A percentile compares a stretch with the other conserved stretches of the same genome.
Evolutionary conservation across 331 rosid genomes (phyloP).

Genomic region (Malus hybrid): DNA sequence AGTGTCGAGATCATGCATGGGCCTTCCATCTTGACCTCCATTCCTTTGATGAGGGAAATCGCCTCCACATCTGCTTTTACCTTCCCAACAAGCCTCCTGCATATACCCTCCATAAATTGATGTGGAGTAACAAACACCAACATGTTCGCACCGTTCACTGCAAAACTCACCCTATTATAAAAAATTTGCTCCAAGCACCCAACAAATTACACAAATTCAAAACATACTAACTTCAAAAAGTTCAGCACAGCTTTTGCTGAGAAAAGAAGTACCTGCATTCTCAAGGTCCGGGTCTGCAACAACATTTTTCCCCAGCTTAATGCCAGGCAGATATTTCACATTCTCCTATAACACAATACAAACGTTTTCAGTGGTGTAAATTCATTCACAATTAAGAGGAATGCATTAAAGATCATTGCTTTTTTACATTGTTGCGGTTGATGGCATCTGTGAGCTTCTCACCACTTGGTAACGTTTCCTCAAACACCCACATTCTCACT

Average conservation of each 20-base stretch:
- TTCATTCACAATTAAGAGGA: neutral
- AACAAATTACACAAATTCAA: neutral
- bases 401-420: conserved; percentile 7
- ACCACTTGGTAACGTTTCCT: conserved; percentile 69
- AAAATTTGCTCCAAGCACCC: neutral
- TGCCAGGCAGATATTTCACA: conserved; percentile 79
- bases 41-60: conserved; percentile 85
- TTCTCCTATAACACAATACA: conserved; percentile 48
- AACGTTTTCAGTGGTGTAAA: neutral
- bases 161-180: conserved; percentile 20
- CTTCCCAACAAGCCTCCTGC: conserved; percentile 64
- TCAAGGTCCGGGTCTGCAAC: conserved; percentile 78
- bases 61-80: conserved; percentile 57
- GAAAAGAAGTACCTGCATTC: conserved; percentile 46
- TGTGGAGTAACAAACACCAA: conserved; percentile 91
- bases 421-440: conserved; percentile 61
- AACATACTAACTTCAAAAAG: neutral
- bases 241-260: neutral
- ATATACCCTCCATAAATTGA: conserved; percentile 87
- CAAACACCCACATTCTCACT: conserved; percentile 92
- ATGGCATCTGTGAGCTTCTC: conserved; percentile 77
- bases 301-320: conserved; percentile 82
- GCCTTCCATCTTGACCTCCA: conserved; percentile 96
- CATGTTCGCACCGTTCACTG: conserved; percentile 82
- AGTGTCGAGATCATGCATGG: conserved; percentile 85